Conservation (phyloP, 1,139 yeast genomes). For the Geotrichum aggregatum region DNA sequence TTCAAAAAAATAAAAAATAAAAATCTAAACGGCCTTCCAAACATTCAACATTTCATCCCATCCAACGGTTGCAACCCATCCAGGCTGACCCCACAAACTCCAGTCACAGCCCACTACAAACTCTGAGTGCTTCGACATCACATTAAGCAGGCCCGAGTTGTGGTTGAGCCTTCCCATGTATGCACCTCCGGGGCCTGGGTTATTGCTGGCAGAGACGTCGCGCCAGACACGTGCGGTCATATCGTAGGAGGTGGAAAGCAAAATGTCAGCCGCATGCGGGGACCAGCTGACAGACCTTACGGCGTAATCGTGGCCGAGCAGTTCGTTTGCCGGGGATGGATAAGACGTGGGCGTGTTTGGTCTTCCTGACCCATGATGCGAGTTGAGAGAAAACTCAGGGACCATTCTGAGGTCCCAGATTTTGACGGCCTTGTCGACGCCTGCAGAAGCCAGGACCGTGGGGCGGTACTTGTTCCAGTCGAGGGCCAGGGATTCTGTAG, state of each 20-base stretch:
- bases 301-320: constrained; percentile 86
- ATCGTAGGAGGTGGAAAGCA: constrained; percentile 80
- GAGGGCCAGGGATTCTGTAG: constrained; percentile 71
- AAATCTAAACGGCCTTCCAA: constrained; percentile 58
- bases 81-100: constrained; percentile 94
- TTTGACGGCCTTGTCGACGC: constrained; percentile 79
- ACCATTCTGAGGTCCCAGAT: constrained; percentile 87
- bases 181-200: neutral
- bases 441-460: constrained; percentile 75
- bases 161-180: constrained; percentile 17
- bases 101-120: constrained; percentile 95
- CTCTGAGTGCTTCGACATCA: constrained; percentile 73
- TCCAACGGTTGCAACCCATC: constrained; percentile 91
- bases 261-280: constrained; percentile 71
- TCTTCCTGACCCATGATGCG: no score
- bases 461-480: constrained; percentile 91
- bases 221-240: constrained; percentile 88
- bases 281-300: constrained; percentile 81
- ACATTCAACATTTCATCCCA: constrained; percentile 95
- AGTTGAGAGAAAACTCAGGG: constrained; percentile 39
- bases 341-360: constrained; percentile 29
- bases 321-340: constrained; percentile 58
- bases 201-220: constrained; percentile 48
- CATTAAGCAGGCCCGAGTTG: constrained; percentile 48
- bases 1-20: neutral